Base-by-base conservation (phyloP, 306 rosid species). In the Lagenaria siceraria region DNA sequence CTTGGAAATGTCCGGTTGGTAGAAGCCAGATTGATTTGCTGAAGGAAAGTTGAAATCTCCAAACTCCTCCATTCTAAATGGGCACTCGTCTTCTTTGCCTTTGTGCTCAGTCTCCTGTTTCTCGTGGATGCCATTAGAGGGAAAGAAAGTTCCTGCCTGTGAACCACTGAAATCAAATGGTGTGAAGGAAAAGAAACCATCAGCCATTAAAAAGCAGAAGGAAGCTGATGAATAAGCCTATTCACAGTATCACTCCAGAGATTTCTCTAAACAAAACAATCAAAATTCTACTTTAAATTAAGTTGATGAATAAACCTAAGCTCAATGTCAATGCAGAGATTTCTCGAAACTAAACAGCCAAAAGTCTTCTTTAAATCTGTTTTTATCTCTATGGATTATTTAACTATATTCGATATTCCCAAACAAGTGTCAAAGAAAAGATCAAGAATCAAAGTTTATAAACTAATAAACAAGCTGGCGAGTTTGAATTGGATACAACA, bases 151-250 rank as follows among this genome's bases (percentile, higher is more conserved):
- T 46, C 27, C 78, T 56, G 46, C 76, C 8, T 63, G 79, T 80
- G 80, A 43, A 53, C 79, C 89, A 49, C 36, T 80, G 43, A 81
- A 87, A 79, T 80, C 81, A 56, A 83, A 85, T 19, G 86, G 80
- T 17, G 85, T 15, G 78, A 78, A 53, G 42, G 83, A 72, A 83
- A 84, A 83, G 22, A 53, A 83, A 36, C 38, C 80, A 35, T 78
- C 61, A 33, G 62, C 80, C 93, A 88, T 87, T 49, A 68, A 11
- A 29, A 27, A 68, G 48, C 25, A 51, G 1, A 31, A 17, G 77
- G 62, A 73, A 52, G 22, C 61, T 18, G 62, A 73, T 27, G 61
- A 72, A 49, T 19, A 51, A 72, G 29, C 77, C 59, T 8, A 51
- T 17, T 2, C 17, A 17, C 59, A 29, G 7, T 71, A 1, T 24